Conservation (phyloP, 2,329 filamentous ascomycete species). For the Pseudogymnoascus sp. region DNA sequence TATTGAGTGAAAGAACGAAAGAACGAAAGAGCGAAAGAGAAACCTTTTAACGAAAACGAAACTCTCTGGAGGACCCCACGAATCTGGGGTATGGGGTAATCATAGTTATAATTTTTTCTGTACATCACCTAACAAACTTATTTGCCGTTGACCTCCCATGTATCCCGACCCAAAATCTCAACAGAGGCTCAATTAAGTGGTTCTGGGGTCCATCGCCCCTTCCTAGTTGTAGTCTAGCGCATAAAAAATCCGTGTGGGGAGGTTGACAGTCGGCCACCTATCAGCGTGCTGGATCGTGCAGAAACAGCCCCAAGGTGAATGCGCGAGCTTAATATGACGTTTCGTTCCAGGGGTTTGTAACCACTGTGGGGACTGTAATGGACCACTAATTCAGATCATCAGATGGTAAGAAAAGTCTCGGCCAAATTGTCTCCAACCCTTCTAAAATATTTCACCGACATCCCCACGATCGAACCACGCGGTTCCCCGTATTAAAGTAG, state of each 20-base stretch:
- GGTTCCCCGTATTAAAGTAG: not conserved
- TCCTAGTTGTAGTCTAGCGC: not conserved
- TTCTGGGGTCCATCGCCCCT: not conserved
- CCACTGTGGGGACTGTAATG: not conserved
- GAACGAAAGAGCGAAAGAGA: not conserved
- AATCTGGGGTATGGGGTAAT: constrained; percentile 10
- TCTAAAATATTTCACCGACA: not conserved
- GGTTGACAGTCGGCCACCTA: not conserved
- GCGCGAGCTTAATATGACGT: not conserved
- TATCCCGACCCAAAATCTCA: not conserved
- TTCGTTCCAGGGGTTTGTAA: not conserved
- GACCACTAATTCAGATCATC: not conserved
- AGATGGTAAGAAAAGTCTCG: not conserved
- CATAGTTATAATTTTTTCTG: constrained; percentile 6
- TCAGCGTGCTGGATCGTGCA: not conserved
- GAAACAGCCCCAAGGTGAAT: not conserved
- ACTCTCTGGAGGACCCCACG: not conserved
- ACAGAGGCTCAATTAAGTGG: not conserved
- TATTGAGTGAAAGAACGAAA: not conserved
- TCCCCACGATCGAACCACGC: not conserved
- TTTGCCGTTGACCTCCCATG: not conserved
- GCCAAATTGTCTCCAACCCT: not conserved
- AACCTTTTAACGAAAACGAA: not conserved
- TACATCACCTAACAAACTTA: not conserved
- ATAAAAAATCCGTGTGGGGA: not conserved